These are phyloP conservation scores for Pulveroboletus sp. DNA, from an alignment of 768 basidiomycete species.

Conservation along the genomic window DNA sequence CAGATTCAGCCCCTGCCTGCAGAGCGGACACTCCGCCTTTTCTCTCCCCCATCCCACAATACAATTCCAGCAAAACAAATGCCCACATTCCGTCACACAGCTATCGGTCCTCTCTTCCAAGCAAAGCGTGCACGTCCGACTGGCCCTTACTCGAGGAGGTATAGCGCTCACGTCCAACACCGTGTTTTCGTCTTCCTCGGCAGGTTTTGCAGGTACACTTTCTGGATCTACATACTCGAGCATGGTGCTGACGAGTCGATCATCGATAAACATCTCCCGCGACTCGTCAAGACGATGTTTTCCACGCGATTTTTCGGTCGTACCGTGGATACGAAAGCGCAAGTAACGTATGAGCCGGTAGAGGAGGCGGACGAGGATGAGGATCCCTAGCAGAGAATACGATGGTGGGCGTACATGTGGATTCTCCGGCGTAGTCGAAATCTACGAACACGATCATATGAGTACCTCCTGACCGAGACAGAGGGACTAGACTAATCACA, in stretches of 20 bases:
- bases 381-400: conserved; percentile 77
- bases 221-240: conserved; percentile 50
- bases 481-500: conserved; percentile 36
- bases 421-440: conserved; percentile 68
- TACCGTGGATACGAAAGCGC: conserved; percentile 28
- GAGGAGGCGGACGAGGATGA: conserved; percentile 60
- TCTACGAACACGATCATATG: conserved; percentile 35
- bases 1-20: conserved; percentile 70
- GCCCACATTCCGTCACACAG: conserved; percentile 83
- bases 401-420: conserved; percentile 75
- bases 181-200: conserved; percentile 69
- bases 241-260: conserved; percentile 53
- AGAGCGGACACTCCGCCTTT: conserved; percentile 87
- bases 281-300: conserved; percentile 29
- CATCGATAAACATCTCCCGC: conserved; percentile 50
- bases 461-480: background rate
- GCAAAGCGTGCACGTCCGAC: conserved; percentile 76
- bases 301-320: conserved; percentile 30
- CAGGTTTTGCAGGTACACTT: conserved; percentile 47
- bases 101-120: conserved; percentile 80
- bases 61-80: conserved; percentile 87
- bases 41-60: conserved; percentile 87
- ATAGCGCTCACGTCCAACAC: conserved; percentile 57
- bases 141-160: conserved; percentile 45
- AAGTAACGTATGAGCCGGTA: conserved; percentile 53